Conservation (phyloP, 108 stramenopile genomes). For the Cylindrotheca closterium region DNA sequence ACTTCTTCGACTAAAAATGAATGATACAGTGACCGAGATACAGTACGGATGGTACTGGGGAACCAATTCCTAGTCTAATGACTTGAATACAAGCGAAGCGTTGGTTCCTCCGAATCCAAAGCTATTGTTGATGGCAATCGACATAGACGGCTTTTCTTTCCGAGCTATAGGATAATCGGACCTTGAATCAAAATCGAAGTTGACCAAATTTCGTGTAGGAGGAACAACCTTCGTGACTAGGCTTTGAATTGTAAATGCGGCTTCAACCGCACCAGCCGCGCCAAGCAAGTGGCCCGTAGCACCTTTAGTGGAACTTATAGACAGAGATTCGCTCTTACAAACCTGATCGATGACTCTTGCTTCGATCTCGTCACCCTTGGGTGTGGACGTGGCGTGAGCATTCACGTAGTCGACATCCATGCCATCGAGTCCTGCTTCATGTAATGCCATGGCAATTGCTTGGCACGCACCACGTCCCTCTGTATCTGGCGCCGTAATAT, state of each 20-base stretch:
- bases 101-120: constrained; percentile 99
- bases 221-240: constrained; percentile 69
- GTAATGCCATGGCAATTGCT: constrained; percentile 84
- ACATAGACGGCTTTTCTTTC: constrained; percentile 3
- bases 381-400: constrained; percentile 97
- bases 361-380: constrained; percentile 93
- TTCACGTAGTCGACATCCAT: constrained; percentile 86
- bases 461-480: constrained; percentile 79
- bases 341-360: constrained; percentile 61
- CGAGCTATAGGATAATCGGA: constrained; percentile 41
- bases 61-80: background rate
- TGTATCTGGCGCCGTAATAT: constrained; percentile 95
- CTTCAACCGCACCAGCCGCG: constrained; percentile 96
- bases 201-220: constrained; percentile 81
- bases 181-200: constrained; percentile 20
- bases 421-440: constrained; percentile 28
- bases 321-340: background rate
- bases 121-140: constrained; percentile 83
- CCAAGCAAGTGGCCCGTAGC: constrained; percentile 95
- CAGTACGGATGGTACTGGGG: no score
- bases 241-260: constrained; percentile 78
- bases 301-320: constrained; percentile 94
- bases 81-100: constrained; percentile 82
- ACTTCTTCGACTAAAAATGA: no score
- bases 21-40: no score